Base-by-base conservation (phyloP, 306 rosid genomes). In the Dryas alaskensis region DNA sequence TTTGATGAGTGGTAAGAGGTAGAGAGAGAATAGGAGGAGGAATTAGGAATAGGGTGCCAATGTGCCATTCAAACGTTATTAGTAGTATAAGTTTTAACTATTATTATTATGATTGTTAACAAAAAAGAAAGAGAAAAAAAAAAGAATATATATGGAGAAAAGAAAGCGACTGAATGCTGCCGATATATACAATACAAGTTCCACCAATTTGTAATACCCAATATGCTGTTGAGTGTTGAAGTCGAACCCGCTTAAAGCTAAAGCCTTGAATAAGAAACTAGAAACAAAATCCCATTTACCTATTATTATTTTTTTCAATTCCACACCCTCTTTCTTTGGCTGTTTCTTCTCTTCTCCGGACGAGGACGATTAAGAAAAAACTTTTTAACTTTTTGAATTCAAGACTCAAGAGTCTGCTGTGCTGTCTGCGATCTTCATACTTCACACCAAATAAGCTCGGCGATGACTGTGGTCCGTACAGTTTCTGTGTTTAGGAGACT, bases 191-290 rank as follows among this genome's bases (percentile, higher is more conserved):
- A 63, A 64, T 17, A 64, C 63, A 58, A 8, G 14, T 25, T 25
- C 42, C 62, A 58, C 69, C 51, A n/a, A 43, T 8, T 43, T 60
- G 8, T 6, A 13, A 58, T 7, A 10, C 22, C 19, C 11, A 14
- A 2, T 3, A 12, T 42, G 2, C 13, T n/a, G 69, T 64, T 43
- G 69, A 64, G 69, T 64, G 39, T 2, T 64, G 37, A 1, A 17
- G 52, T 64, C 69, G 69, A 64, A 64, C 37, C 43, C 43, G 69
- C 69, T 64, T 63, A n/a, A 46, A 65, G 54, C 40, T 45, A 8
- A 8, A 45, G 55, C 55, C 55, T 51, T 51, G 55, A 51, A 51
- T 51, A 51, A 51, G n/a, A 51, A 13, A 51, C 7, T 51, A 51
- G 55, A 13, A 51, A 51, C 6, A 51, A 51, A 51, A 51, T 51